Percentiles rank a stretch among this genome's conserved stretches.
Evolutionary conservation across 768 basidiomycete genomes (phyloP).

Genomic region (Leccinellum rugosiceps): DNA sequence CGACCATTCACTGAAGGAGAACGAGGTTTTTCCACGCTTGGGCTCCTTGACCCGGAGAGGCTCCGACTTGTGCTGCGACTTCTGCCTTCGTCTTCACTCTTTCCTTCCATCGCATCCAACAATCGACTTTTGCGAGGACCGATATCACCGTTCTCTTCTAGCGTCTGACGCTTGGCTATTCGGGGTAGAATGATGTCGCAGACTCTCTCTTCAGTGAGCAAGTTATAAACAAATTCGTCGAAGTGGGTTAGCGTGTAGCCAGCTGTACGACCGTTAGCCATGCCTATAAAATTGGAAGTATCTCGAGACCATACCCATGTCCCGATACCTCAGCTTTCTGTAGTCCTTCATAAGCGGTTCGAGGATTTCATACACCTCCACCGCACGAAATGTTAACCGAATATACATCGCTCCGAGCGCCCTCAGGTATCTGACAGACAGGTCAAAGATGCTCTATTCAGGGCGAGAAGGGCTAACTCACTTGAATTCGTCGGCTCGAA

Average conservation of each 20-base stretch:
- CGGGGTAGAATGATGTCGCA: conserved; percentile 97
- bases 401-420: conserved; percentile 93
- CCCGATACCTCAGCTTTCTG: conserved; percentile 77
- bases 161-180: conserved; percentile 73
- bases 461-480: conserved; percentile 36
- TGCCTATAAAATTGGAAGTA: background rate
- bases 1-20: conserved; percentile 48
- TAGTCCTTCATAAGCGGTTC: conserved; percentile 96
- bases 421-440: conserved; percentile 72
- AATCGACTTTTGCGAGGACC: conserved; percentile 81
- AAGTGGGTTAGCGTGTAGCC: conserved; percentile 86
- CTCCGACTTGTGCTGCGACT: conserved; percentile 35
- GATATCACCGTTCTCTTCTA: conserved; percentile 92
- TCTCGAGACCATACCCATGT: conserved; percentile 59
- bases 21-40: conserved; percentile 22
- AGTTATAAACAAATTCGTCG: conserved; percentile 86
- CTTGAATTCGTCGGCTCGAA: conserved; percentile 99
- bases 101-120: conserved; percentile 84
- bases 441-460: background rate
- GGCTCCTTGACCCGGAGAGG: conserved; percentile 23
- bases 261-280: conserved; percentile 42
- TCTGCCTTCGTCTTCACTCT: conserved; percentile 46
- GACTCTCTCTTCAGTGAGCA: conserved; percentile 86
- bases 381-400: conserved; percentile 88
- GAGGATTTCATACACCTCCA: conserved; percentile 88